Conservation (phyloP, 2,329 filamentous ascomycete species). For the Exophiala oligosperma region DNA sequence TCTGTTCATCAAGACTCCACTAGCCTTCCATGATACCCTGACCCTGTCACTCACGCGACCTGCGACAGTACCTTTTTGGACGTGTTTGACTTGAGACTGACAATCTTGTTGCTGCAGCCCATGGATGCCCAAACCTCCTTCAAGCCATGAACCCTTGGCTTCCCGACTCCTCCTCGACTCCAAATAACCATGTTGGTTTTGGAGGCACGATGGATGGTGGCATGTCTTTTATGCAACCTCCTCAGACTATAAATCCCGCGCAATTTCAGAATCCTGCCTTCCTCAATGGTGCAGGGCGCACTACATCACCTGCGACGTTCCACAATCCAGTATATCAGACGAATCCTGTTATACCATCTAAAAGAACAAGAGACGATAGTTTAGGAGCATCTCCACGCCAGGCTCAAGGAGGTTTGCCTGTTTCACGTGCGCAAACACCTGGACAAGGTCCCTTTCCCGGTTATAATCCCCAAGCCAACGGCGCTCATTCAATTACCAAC, state of each 20-base stretch:
- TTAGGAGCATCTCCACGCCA: conserved; percentile 79
- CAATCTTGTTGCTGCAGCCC: conserved; percentile 36
- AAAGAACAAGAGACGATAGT: conserved; percentile 82
- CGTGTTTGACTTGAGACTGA: conserved; percentile 28
- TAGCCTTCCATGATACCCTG: conserved; percentile 4
- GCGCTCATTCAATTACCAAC: conserved; percentile 58
- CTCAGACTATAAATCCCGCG: conserved; percentile 50
- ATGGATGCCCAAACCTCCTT: conserved; percentile 47
- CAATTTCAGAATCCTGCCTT: conserved; percentile 59
- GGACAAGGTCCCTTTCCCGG: conserved; percentile 72
- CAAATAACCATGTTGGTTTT: conserved; percentile 51
- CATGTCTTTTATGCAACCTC: conserved; percentile 49
- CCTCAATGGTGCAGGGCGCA: conserved; percentile 82
- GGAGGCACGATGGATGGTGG: conserved; percentile 48
- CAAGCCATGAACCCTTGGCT: conserved; percentile 55
- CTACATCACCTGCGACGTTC: conserved; percentile 71
- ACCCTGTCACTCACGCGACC: background rate
- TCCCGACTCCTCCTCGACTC: conserved; percentile 48
- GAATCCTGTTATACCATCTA: conserved; percentile 84
- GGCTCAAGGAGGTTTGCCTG: conserved; percentile 70
- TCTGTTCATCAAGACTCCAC: conserved; percentile 5
- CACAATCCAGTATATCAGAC: conserved; percentile 79
- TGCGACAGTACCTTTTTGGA: conserved; percentile 14
- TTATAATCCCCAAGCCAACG: conserved; percentile 66
- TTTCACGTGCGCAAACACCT: conserved; percentile 89